Base-by-base conservation (phyloP, 2,329 filamentous ascomycete genomes). In the Penicillium brasilianum region DNA sequence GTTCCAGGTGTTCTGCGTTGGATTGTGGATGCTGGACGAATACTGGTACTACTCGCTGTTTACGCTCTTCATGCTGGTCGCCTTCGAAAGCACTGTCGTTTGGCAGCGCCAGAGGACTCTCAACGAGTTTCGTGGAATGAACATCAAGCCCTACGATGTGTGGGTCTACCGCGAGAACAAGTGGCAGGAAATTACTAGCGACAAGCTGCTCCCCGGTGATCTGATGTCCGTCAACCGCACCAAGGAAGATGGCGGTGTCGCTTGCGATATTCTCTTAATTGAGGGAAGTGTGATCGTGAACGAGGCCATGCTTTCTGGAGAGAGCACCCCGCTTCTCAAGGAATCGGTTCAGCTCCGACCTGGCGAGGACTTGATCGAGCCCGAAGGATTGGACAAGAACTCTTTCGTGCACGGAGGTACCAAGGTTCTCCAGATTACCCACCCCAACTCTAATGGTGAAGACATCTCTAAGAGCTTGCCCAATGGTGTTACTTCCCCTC, bases 21-120 rank as follows among this genome's bases (percentile, higher is more conserved):
- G 95, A 16, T 82, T 99, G 63, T 99, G 95, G 95, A 92, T 98
- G 88, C 82, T 99, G 74, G 95, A 99, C 74, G 96, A 99, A 80
- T 99, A 98, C 81, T 99, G 96, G 95, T 99, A 99, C 83, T 99
- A 99, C 81, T 98, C 95, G 63, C 87, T 99, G 20, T 99, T 99
- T 79, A 99, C 96, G 0, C 88, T 99, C 22, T 93, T 98, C 82
- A 99, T 99, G 96, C 87, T 99, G 58, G 92, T 99, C 68, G 89
- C 88, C 61, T 99, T 99, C 71, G 95, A 99, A 82, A 97, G 93
- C 77, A 99, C 95, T 2, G 96, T 99, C 39, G 96, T 99, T 16
- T 99, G 95, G 96, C 95, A 99, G 81, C 89, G 95, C 63, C 95
- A 99, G 85, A 87, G 94, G 69, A 99, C 96, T 1, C 81, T 99